A percentile compares a stretch with the other conserved stretches of the same genome.
Conservation (phyloP, 805 yeast genomes). For the Vanderwaltozyma polyspora region DNA sequence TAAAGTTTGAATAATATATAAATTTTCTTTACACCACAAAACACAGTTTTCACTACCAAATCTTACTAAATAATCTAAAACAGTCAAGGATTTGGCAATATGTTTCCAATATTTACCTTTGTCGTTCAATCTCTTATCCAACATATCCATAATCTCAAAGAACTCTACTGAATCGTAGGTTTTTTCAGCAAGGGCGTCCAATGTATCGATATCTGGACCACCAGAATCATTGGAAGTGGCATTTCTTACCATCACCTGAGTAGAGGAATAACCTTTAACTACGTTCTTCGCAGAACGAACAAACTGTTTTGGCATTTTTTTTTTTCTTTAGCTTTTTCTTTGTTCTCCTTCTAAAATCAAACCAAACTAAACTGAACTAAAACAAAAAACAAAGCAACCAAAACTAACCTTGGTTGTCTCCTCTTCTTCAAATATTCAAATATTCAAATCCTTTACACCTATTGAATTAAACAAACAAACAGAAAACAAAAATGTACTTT, state of each 20-base stretch:
- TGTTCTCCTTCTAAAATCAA: too few species aligned
- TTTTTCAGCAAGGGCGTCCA: constrained; percentile 72
- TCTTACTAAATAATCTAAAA: constrained; percentile 79
- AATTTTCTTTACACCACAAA: constrained; percentile 80
- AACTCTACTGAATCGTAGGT: constrained; percentile 67
- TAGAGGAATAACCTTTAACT: constrained; percentile 69
- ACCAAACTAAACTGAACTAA: too few species aligned
- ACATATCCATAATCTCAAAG: constrained; percentile 85
- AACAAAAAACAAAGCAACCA: too few species aligned
- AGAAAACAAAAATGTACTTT: too few species aligned
- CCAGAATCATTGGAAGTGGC: constrained; percentile 82
- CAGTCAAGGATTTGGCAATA: constrained; percentile 80
- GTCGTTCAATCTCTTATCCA: constrained; percentile 84
- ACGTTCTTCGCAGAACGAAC: constrained; percentile 74
- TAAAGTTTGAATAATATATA: constrained; percentile 78
- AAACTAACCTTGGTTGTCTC: too few species aligned
- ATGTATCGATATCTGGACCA: constrained; percentile 70
- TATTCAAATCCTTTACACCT: too few species aligned
- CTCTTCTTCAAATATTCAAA: too few species aligned
- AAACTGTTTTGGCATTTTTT: constrained; percentile 58
- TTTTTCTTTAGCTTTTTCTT: not conserved
- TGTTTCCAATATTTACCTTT: constrained; percentile 97
- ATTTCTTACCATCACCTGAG: constrained; percentile 81
- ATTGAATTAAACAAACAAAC: too few species aligned
- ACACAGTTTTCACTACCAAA: constrained; percentile 84